Percentiles rank a stretch among this genome's conserved stretches.
phyloP scores from a whole-genome alignment of 345 rosid species.

The Heritiera littoralis region DNA sequence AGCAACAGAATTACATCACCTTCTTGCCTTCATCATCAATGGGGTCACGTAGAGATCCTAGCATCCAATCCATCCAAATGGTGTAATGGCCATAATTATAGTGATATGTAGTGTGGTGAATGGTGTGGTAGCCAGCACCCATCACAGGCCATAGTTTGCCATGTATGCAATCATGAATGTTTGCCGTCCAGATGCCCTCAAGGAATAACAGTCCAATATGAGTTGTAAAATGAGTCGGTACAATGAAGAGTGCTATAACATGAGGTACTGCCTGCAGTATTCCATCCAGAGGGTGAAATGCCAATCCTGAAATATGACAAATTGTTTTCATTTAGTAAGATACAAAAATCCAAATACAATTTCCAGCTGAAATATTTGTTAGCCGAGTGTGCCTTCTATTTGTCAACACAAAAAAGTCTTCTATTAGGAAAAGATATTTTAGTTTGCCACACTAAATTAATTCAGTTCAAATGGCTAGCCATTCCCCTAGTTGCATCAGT shows the following conservation, averaged over 20 bases:
- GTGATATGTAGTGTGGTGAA: constrained; percentile 91
- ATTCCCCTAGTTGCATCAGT: neutral
- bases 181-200: constrained; percentile 90
- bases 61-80: constrained; percentile 99
- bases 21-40: constrained; percentile 47
- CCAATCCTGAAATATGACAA: constrained; percentile 59
- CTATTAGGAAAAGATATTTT: neutral
- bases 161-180: constrained; percentile 93
- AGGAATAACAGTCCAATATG: constrained; percentile 74
- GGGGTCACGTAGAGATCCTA: constrained; percentile 81
- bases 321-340: neutral
- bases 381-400: neutral
- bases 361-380: neutral
- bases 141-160: constrained; percentile 85
- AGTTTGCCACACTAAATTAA: neutral
- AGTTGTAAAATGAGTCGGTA: constrained; percentile 79
- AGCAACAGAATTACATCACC: constrained; percentile 26
- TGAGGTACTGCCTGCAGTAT: constrained; percentile 92
- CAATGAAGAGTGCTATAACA: constrained; percentile 64
- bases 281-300: constrained; percentile 90
- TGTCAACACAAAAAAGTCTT: neutral
- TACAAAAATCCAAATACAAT: neutral
- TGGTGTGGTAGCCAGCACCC: constrained; percentile 99
- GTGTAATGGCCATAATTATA: constrained; percentile 98
- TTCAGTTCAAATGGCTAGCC: neutral